Conservation (phyloP, 192 early-diverging fungal species). For the Linnemannia elongata region DNA sequence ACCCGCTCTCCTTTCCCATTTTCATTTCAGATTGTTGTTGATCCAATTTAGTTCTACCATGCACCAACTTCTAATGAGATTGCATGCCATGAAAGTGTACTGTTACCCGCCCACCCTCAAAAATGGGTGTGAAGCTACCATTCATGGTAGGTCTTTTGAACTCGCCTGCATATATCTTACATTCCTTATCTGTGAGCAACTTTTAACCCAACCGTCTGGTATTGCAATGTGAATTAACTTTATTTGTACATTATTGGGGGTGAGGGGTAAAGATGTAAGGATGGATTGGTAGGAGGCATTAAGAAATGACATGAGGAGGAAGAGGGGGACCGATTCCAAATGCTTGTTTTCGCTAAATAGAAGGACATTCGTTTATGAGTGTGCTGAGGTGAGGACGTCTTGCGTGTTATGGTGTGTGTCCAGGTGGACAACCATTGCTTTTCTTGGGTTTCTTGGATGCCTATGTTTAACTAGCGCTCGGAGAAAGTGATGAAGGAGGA, state of each 20-base stretch:
- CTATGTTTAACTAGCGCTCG: too few species aligned
- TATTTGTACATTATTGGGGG: background rate
- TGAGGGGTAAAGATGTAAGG: background rate
- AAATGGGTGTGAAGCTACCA: background rate
- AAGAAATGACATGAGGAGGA: background rate
- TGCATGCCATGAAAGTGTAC: too few species aligned
- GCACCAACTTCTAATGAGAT: too few species aligned
- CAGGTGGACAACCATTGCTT: too few species aligned
- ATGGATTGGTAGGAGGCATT: background rate
- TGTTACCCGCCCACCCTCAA: background rate
- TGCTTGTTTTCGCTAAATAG: background rate
- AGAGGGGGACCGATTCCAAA: background rate
- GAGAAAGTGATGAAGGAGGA: too few species aligned
- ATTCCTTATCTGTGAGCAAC: background rate
- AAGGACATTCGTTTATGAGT: too few species aligned
- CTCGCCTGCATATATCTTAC: background rate
- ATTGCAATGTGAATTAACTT: background rate
- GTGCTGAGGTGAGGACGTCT: too few species aligned
- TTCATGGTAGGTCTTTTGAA: constrained; percentile 7
- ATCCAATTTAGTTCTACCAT: too few species aligned
- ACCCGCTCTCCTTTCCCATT: too few species aligned
- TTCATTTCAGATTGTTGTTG: too few species aligned
- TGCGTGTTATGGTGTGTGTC: too few species aligned
- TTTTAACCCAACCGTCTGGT: background rate
- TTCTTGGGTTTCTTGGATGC: too few species aligned